Evolutionary conservation across 345 rosid species (phyloP), one percentile per base, ranked within the genome.

Genomic region (Dipteronia dyeriana): DNA sequence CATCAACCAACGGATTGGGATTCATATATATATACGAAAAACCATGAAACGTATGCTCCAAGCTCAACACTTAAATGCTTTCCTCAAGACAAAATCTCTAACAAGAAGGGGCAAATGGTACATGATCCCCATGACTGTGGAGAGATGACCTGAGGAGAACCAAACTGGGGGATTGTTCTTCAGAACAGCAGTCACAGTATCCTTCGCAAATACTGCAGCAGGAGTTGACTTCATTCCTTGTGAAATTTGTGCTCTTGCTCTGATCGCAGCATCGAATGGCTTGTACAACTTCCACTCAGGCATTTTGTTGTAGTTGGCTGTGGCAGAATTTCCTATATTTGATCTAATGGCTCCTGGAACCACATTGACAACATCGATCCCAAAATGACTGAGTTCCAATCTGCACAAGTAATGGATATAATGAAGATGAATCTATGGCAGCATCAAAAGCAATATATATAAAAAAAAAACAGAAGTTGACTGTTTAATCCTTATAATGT

Each of bases 261-360:
- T 83, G 76, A 90, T 91, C 26, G 79, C 90, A 53, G 75, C 83
- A 82, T 88, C 93, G 13, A 82, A 93, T 78, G 91, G 91, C 83
- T 87, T 92, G 85, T 85, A 93, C 60, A 95, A 81, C 80, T 90
- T 90, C 91, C 88, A 89, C 78, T 95, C 93, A 0, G 99, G 96
- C 94, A 95, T 84, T 78, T 76, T 75, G 69, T 79, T 80, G 87
- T 87, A 88, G 86, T 61, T 85, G 9, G 89, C 81, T 34, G 79
- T 11, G 22, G 96, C 94, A 45, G 93, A 83, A 73, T 82, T 90
- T 57, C 88, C 96, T 12, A 93, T 87, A 87, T 95, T 95, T n/a
- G 99, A 90, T 77, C 77, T 86, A 80, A 93, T 70, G 38, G 92
- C 96, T 81, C 97, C 98, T 0, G 98, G 97, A 19, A 83, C 97